phyloP scores from a whole-genome alignment of 2,329 filamentous ascomycete genomes.

The Cladorrhinum sp. region DNA sequence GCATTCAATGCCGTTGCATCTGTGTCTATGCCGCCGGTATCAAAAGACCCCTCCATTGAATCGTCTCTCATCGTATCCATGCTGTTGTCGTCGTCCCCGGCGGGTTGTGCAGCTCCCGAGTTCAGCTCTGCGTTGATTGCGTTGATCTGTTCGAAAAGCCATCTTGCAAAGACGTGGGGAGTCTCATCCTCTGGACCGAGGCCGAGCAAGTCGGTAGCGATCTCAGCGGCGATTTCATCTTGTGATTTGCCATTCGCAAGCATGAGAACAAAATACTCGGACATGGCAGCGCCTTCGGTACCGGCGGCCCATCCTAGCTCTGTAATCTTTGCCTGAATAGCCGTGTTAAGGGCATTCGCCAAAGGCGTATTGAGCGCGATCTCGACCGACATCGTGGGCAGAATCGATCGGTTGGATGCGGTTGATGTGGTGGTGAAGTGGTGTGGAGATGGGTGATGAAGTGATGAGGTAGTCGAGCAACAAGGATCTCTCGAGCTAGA shows the following conservation, averaged over 20 bases:
- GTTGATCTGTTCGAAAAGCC: slow-evolving; percentile 89
- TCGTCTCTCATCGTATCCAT: slow-evolving; percentile 37
- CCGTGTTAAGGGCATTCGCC: slow-evolving; percentile 75
- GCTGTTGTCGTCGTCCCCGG: slow-evolving; percentile 28
- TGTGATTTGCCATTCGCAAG: slow-evolving; percentile 92
- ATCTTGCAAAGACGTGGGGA: slow-evolving; percentile 78
- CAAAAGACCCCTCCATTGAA: slow-evolving; percentile 42
- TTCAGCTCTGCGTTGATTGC: slow-evolving; percentile 62
- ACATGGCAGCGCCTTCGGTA: slow-evolving; percentile 73
- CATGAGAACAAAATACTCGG: slow-evolving; percentile 97
- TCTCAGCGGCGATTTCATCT: slow-evolving; percentile 81
- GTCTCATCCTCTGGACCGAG: slow-evolving; percentile 79
- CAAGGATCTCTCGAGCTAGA: background rate
- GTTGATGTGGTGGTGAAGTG: background rate
- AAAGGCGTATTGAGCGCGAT: slow-evolving; percentile 75
- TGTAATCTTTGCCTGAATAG: slow-evolving; percentile 85
- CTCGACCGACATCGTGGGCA: slow-evolving; percentile 68
- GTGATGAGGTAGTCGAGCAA: background rate
- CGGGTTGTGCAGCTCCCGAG: slow-evolving; percentile 39
- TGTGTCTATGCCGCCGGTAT: slow-evolving; percentile 69
- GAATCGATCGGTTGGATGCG: background rate
- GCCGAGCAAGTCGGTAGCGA: slow-evolving; percentile 81
- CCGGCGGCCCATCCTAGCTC: slow-evolving; percentile 91
- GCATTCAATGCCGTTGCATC: slow-evolving; percentile 45
- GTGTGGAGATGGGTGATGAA: background rate